These are phyloP conservation scores for Citropsis articulata DNA, from an alignment of 345 rosid species.

Conservation along the genomic window DNA sequence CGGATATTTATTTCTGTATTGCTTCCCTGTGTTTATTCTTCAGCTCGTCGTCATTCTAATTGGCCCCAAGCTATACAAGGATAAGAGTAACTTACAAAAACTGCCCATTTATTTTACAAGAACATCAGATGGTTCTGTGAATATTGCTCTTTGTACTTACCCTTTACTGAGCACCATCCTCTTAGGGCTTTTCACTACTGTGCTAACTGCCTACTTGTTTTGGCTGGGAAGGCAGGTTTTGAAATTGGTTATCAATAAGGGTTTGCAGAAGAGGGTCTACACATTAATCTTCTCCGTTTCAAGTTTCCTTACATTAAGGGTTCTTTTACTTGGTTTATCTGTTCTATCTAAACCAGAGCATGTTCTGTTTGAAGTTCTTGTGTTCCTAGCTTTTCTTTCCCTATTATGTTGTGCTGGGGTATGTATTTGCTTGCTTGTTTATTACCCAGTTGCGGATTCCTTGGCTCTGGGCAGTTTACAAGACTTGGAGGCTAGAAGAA, in stretches of 20 bases:
- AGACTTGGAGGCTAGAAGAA: constrained; percentile 64
- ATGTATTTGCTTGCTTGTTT: constrained; percentile 80
- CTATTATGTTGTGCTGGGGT: constrained; percentile 70
- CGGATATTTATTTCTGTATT: constrained; percentile 57
- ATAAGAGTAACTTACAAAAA: constrained; percentile 34
- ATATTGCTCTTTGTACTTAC: constrained; percentile 71
- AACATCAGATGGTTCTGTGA: constrained; percentile 29
- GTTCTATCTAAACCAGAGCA: constrained; percentile 68
- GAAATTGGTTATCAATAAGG: constrained; percentile 85
- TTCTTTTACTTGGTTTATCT: constrained; percentile 78
- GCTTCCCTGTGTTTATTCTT: constrained; percentile 78
- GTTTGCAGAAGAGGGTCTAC: constrained; percentile 86
- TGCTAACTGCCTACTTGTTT: constrained; percentile 73
- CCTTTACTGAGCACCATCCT: constrained; percentile 83
- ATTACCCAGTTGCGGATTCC: constrained; percentile 85
- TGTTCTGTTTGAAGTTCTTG: constrained; percentile 69
- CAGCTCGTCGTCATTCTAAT: constrained; percentile 70
- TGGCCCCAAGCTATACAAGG: constrained; percentile 58
- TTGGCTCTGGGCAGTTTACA: constrained; percentile 68
- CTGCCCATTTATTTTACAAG: constrained; percentile 74
- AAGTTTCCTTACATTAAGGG: constrained; percentile 80
- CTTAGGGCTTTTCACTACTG: constrained; percentile 68
- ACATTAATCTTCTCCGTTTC: constrained; percentile 76
- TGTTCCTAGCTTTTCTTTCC: constrained; percentile 76
- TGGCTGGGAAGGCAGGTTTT: constrained; percentile 90